Percentiles rank a stretch among this genome's conserved stretches.
phyloP scores from a whole-genome alignment of 2,329 filamentous ascomycete genomes.

The Anthostomella pinea region DNA sequence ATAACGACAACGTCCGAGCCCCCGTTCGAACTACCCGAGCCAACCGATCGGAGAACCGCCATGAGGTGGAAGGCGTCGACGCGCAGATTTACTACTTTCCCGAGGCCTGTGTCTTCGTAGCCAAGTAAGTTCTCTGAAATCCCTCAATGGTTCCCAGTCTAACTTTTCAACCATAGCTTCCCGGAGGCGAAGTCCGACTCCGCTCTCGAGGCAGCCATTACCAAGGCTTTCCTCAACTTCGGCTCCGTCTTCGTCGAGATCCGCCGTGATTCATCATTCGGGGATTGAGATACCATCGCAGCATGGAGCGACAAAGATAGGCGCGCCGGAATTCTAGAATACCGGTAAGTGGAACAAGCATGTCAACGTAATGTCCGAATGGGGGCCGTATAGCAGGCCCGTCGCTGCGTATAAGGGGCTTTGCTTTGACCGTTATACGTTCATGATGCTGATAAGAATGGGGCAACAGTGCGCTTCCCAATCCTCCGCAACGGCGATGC shows the following conservation, averaged over 20 bases:
- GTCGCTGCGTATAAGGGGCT: too few relatives aligned
- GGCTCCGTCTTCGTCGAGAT: conserved; percentile 63
- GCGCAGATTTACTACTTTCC: conserved; percentile 53
- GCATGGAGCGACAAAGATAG: too few relatives aligned
- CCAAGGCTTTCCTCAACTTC: conserved; percentile 49
- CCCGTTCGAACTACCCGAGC: too few relatives aligned
- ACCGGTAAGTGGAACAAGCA: too few relatives aligned
- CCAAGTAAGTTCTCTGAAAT: conserved; percentile 51
- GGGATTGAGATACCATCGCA: too few relatives aligned
- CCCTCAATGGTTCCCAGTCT: conserved; percentile 1
- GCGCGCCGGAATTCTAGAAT: too few relatives aligned
- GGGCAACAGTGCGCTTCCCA: too few relatives aligned
- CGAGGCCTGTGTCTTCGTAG: conserved; percentile 61
- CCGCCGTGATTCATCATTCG: conserved; percentile 55
- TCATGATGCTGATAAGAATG: too few relatives aligned
- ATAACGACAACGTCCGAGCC: neutral
- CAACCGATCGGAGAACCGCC: conserved; percentile 15
- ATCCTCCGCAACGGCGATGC: too few relatives aligned
- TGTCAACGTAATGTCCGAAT: too few relatives aligned
- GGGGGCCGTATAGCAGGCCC: too few relatives aligned
- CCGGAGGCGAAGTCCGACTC: conserved; percentile 48
- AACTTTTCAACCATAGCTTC: conserved; percentile 40
- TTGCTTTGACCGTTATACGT: too few relatives aligned
- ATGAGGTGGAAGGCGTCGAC: conserved; percentile 37
- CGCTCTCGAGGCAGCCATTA: conserved; percentile 52